These are phyloP conservation scores for Russula earlei DNA, from an alignment of 768 basidiomycete genomes.

Conservation along the genomic window DNA sequence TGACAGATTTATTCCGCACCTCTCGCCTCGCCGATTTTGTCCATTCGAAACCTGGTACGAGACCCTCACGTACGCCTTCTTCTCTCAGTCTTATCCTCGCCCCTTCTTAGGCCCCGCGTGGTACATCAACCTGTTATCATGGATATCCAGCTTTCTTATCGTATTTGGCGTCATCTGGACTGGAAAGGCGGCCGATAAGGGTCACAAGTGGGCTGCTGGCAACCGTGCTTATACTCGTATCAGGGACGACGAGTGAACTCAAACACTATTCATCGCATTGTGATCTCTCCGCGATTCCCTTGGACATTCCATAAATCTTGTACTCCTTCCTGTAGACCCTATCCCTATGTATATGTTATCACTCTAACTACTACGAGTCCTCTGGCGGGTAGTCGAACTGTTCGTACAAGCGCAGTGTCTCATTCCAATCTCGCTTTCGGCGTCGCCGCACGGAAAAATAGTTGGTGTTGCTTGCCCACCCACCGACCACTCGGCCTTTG, in stretches of 20 bases:
- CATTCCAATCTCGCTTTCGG: slow-evolving; percentile 85
- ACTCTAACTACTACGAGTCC: slow-evolving; percentile 22
- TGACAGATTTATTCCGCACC: slow-evolving; percentile 50
- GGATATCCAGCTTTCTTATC: slow-evolving; percentile 47
- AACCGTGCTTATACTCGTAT: slow-evolving; percentile 51
- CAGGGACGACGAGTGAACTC: slow-evolving; percentile 11
- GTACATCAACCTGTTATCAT: slow-evolving; percentile 48
- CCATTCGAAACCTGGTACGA: slow-evolving; percentile 49
- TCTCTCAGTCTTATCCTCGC: neutral
- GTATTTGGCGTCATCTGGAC: slow-evolving; percentile 48
- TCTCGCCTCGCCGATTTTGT: slow-evolving; percentile 42
- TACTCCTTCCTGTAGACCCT: slow-evolving; percentile 1
- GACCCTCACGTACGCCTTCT: neutral
- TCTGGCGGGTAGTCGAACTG: slow-evolving; percentile 73
- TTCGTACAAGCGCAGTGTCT: slow-evolving; percentile 73
- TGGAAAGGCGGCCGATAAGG: slow-evolving; percentile 51
- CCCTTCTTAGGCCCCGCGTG: slow-evolving; percentile 46
- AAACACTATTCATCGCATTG: neutral
- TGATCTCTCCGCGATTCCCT: neutral
- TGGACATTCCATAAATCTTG: neutral
- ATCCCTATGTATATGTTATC: slow-evolving; percentile 2
- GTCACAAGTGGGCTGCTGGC: slow-evolving; percentile 68
- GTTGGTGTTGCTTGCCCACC: slow-evolving; percentile 60
- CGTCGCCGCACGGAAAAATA: slow-evolving; percentile 76
- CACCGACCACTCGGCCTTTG: slow-evolving; percentile 58